Conservation (phyloP, 2,329 filamentous ascomycete species). For the Parastagonospora nodorum region DNA sequence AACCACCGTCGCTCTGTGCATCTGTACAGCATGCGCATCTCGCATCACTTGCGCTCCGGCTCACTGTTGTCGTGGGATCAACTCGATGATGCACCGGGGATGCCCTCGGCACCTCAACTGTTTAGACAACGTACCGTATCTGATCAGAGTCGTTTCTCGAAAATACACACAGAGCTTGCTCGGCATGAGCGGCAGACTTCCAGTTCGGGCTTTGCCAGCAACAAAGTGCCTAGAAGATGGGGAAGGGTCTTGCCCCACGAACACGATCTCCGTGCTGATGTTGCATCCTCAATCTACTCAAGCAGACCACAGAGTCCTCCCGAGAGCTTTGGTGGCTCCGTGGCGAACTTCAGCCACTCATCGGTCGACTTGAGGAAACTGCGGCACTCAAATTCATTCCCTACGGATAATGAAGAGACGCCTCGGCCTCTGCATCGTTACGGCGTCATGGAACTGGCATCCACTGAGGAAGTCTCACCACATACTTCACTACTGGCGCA, state of each 20-base stretch:
- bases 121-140: conserved; percentile 24
- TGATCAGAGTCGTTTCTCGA: conserved; percentile 23
- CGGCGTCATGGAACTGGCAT: conserved; percentile 11
- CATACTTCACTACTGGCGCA: conserved; percentile 5
- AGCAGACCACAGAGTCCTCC: conserved; percentile 45
- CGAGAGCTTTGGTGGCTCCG: conserved; percentile 34
- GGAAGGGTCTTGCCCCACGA: conserved; percentile 37
- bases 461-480: background rate
- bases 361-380: conserved; percentile 11
- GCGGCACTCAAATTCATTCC: conserved; percentile 27
- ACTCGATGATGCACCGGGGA: conserved; percentile 25
- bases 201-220: conserved; percentile 45
- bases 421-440: conserved; percentile 21
- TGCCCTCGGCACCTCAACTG: conserved; percentile 15
- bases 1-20: conserved; percentile 42
- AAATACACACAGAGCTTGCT: conserved; percentile 8
- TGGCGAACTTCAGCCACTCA: conserved; percentile 14
- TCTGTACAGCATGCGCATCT: conserved; percentile 52
- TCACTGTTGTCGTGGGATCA: conserved; percentile 47
- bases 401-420: conserved; percentile 29
- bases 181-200: conserved; percentile 39
- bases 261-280: conserved; percentile 16
- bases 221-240: conserved; percentile 45
- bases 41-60: conserved; percentile 50
- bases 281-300: conserved; percentile 49